Conservation (phyloP, 73 alveolate species). For the Effrenium voratum region DNA sequence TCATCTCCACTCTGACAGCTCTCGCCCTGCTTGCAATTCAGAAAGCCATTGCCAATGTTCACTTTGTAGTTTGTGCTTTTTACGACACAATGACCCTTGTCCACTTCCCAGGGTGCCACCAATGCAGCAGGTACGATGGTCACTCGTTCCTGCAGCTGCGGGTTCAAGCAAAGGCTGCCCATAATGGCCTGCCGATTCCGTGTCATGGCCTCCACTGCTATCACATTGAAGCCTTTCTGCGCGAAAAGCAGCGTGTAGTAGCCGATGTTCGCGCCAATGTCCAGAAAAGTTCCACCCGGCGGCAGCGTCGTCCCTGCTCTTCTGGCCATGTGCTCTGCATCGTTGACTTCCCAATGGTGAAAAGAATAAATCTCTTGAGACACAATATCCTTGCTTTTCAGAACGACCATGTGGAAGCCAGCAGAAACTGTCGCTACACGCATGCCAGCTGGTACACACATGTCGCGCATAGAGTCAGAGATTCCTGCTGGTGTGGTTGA, state of each 20-base stretch:
- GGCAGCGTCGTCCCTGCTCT: constrained; percentile 5
- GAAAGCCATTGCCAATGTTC: constrained; percentile 28
- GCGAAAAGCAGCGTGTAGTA: constrained; percentile 44
- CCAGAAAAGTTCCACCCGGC: neutral
- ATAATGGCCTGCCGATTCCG: constrained; percentile 11
- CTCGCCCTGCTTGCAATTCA: neutral
- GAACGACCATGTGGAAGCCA: constrained; percentile 47
- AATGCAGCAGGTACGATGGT: constrained; percentile 47
- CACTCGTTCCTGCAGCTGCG: constrained; percentile 12
- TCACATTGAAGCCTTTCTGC: constrained; percentile 10
- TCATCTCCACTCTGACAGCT: neutral
- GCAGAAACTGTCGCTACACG: neutral
- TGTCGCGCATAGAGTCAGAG: neutral
- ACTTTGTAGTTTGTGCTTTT: constrained; percentile 4
- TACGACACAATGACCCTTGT: neutral
- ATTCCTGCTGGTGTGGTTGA: neutral
- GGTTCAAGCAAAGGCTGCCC: neutral
- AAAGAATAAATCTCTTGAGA: neutral
- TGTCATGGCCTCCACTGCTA: constrained; percentile 52
- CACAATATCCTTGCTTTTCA: constrained; percentile 33
- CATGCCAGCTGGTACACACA: neutral
- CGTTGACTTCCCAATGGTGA: neutral
- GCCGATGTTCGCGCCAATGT: constrained; percentile 64
- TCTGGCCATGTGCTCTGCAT: neutral
- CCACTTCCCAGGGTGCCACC: constrained; percentile 21